These are phyloP conservation scores for Psilocybe mexicana DNA, from an alignment of 1,284 basidiomycete species.

Conservation along the genomic window DNA sequence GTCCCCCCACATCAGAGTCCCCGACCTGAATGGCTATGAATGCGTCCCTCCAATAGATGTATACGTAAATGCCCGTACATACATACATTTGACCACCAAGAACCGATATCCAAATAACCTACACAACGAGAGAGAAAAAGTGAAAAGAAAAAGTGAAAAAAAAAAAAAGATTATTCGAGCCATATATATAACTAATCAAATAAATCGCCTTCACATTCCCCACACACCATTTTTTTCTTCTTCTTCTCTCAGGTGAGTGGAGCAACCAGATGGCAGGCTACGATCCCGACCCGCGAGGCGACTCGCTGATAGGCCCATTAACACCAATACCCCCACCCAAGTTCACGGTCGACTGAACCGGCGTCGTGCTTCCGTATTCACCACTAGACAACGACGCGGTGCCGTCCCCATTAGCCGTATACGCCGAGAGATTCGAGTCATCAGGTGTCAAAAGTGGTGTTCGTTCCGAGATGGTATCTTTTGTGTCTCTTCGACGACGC, in stretches of 20 bases:
- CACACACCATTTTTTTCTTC: background rate
- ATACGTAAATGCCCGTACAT: too few relatives aligned
- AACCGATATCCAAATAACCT: background rate
- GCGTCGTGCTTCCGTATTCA: background rate
- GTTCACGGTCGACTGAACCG: background rate
- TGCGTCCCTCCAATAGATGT: background rate
- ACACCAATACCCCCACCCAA: slow-evolving; percentile 1
- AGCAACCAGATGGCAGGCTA: background rate
- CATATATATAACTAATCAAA: background rate
- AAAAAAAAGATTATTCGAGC: background rate
- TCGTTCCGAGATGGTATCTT: slow-evolving; percentile 11
- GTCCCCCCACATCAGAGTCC: too few relatives aligned
- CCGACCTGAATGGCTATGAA: too few relatives aligned
- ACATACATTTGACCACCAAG: too few relatives aligned
- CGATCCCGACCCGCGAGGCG: slow-evolving; percentile 13
- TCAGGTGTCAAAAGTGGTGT: slow-evolving; percentile 7
- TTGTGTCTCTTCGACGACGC: slow-evolving; percentile 14
- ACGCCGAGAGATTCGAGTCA: too few relatives aligned
- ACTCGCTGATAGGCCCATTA: slow-evolving; percentile 14
- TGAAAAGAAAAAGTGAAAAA: background rate
- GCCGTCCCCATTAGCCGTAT: too few relatives aligned
- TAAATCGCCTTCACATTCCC: background rate
- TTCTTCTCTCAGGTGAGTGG: background rate
- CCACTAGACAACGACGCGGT: background rate
- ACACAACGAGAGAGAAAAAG: background rate